Evolutionary conservation across 176 grass and related monocot species (phyloP).

Genomic region (Saccharum spontaneum): DNA sequence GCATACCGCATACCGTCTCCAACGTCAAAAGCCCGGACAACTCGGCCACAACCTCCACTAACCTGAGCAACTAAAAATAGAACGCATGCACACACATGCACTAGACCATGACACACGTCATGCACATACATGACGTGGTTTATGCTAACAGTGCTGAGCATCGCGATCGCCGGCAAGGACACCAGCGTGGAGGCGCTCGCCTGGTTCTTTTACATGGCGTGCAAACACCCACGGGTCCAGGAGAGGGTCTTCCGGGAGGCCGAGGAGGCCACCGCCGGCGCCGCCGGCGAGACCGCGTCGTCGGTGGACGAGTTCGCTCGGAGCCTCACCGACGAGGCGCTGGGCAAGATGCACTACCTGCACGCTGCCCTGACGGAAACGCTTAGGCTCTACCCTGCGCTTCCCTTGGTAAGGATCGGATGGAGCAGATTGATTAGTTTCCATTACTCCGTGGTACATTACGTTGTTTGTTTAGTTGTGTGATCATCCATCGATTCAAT

Average conservation of each 20-base stretch:
- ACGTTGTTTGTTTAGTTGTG: not conserved
- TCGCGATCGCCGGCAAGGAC: constrained; percentile 67
- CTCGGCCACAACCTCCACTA: too few species aligned
- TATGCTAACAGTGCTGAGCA: too few species aligned
- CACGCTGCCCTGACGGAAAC: constrained; percentile 62
- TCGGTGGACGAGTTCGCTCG: constrained; percentile 45
- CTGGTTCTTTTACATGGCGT: constrained; percentile 70
- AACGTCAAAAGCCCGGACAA: too few species aligned
- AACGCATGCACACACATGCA: too few species aligned
- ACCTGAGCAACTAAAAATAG: too few species aligned
- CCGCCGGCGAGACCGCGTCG: not conserved
- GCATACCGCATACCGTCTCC: too few species aligned
- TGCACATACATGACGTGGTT: too few species aligned
- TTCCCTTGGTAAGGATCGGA: constrained; percentile 40
- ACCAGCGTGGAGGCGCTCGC: constrained; percentile 42
- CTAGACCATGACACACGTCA: too few species aligned
- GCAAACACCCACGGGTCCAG: constrained; percentile 56
- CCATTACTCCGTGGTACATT: too few species aligned
- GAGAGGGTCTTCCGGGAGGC: constrained; percentile 47
- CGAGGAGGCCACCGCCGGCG: not conserved
- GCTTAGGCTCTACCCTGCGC: constrained; percentile 55
- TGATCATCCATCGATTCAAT: not conserved
- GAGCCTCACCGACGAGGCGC: constrained; percentile 49
- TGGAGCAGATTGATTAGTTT: too few species aligned
- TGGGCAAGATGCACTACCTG: constrained; percentile 66